Percentiles rank a stretch among this genome's conserved stretches.
phyloP scores from a whole-genome alignment of 345 rosid genomes.

The Crucihimalaya himalaica region DNA sequence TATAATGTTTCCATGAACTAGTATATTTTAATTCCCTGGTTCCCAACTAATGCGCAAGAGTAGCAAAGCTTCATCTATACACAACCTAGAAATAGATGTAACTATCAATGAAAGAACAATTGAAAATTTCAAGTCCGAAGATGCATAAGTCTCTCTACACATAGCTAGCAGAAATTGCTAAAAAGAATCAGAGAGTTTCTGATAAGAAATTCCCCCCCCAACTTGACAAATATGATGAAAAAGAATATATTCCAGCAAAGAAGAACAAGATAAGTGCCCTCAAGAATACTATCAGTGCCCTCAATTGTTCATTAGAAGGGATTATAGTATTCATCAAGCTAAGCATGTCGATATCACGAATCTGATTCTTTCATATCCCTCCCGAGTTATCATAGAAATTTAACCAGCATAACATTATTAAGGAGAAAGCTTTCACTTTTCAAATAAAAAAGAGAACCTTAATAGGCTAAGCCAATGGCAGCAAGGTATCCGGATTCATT shows the following conservation, averaged over 20 bases:
- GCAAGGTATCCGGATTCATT: slow-evolving; percentile 79
- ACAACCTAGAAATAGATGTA: too few species aligned
- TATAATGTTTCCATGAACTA: too few species aligned
- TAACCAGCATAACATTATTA: background rate
- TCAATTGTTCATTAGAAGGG: background rate
- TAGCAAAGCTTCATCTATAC: too few species aligned
- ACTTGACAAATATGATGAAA: slow-evolving; percentile 33
- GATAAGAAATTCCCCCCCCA: slow-evolving; percentile 32
- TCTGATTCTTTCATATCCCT: slow-evolving; percentile 6
- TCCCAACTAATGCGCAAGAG: too few species aligned
- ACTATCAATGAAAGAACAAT: too few species aligned
- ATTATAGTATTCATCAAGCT: background rate
- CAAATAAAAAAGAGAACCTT: slow-evolving; percentile 53
- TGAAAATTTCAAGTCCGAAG: too few species aligned
- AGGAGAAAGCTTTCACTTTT: background rate
- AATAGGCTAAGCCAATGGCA: slow-evolving; percentile 86
- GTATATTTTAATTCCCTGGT: too few species aligned
- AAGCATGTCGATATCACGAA: background rate
- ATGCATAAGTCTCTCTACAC: slow-evolving; percentile 18
- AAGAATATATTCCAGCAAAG: slow-evolving; percentile 29
- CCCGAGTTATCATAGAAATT: background rate
- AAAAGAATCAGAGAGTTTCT: slow-evolving; percentile 14
- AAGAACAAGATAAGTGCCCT: slow-evolving; percentile 17
- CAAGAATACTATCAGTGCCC: background rate
- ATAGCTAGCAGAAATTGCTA: slow-evolving; percentile 24